phyloP scores from a whole-genome alignment of 495 filamentous ascomycete species.

The Penicillium bovifimosum region DNA sequence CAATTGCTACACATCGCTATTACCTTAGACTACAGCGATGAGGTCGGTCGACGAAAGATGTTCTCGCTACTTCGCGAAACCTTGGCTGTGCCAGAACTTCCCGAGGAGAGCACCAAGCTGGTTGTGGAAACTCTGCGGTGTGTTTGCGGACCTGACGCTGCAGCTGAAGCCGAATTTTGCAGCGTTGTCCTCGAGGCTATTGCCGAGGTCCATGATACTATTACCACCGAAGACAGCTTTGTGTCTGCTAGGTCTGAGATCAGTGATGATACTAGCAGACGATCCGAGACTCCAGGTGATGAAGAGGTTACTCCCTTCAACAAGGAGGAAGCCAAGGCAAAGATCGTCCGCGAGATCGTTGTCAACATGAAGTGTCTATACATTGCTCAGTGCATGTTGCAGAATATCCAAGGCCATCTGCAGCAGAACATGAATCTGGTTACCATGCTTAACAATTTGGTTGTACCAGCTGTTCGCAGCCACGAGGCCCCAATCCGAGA shows the following conservation, averaged over 20 bases:
- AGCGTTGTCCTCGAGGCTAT: slow-evolving; percentile 87
- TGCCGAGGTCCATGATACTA: slow-evolving; percentile 91
- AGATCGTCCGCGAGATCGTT: slow-evolving; percentile 82
- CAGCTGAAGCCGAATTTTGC: slow-evolving; percentile 89
- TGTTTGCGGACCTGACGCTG: slow-evolving; percentile 69
- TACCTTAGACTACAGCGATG: slow-evolving; percentile 90
- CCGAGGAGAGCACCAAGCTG: slow-evolving; percentile 88
- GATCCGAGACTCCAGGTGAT: slow-evolving; percentile 41
- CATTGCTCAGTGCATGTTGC: slow-evolving; percentile 94
- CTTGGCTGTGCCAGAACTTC: slow-evolving; percentile 77
- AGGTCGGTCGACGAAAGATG: slow-evolving; percentile 92
- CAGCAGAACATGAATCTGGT: slow-evolving; percentile 84
- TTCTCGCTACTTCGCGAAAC: slow-evolving; percentile 81
- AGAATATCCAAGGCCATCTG: slow-evolving; percentile 78
- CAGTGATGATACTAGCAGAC: slow-evolving; percentile 52
- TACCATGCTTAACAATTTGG: slow-evolving; percentile 92
- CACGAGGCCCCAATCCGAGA: slow-evolving; percentile 92
- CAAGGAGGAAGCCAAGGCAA: slow-evolving; percentile 71
- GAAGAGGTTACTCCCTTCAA: slow-evolving; percentile 46
- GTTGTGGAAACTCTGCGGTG: slow-evolving; percentile 74
- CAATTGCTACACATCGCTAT: slow-evolving; percentile 89
- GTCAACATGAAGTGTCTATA: slow-evolving; percentile 98
- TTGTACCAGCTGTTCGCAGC: slow-evolving; percentile 88
- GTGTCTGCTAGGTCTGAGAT: slow-evolving; percentile 84
- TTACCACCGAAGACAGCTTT: slow-evolving; percentile 78